Percentiles rank a stretch among this genome's conserved stretches.
Evolutionary conservation across 768 basidiomycete genomes (phyloP).

Genomic region (Psilocybe subaeruginosa): DNA sequence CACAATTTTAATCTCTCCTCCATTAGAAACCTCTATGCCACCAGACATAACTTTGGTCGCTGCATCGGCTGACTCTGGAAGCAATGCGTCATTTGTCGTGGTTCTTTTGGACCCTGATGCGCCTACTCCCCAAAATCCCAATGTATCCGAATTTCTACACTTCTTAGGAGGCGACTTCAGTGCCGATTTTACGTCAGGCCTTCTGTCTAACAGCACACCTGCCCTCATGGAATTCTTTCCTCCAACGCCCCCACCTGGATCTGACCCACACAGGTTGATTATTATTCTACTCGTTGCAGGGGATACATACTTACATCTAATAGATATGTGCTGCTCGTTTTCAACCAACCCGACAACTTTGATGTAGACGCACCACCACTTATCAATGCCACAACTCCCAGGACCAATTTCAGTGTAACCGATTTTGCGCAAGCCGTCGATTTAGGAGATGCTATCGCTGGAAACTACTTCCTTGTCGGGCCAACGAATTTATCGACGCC

Average conservation of each 20-base stretch:
- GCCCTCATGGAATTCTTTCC: constrained; percentile 41
- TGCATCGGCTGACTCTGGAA: constrained; percentile 20
- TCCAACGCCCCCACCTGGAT: constrained; percentile 42
- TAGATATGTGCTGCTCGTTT: constrained; percentile 40
- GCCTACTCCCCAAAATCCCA: constrained; percentile 40
- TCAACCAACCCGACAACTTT: constrained; percentile 34
- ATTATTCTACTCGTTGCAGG: background rate
- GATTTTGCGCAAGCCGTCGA: constrained; percentile 34
- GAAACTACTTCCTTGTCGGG: constrained; percentile 46
- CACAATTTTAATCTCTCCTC: background rate
- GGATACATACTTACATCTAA: background rate
- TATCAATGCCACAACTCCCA: constrained; percentile 36
- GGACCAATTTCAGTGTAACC: constrained; percentile 42
- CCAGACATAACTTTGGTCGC: constrained; percentile 33
- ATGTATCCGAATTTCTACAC: constrained; percentile 40
- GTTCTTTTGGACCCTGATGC: constrained; percentile 47
- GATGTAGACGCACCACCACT: constrained; percentile 29
- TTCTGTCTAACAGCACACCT: constrained; percentile 39
- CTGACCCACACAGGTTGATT: constrained; percentile 46
- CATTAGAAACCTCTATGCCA: constrained; percentile 34
- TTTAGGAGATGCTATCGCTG: constrained; percentile 41
- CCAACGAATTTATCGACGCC: constrained; percentile 25
- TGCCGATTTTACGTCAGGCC: constrained; percentile 26
- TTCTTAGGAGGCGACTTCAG: constrained; percentile 43
- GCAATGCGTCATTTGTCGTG: constrained; percentile 36